Conservation (phyloP, 495 filamentous ascomycete species). For the Penicillium macrosclerotiorum region DNA sequence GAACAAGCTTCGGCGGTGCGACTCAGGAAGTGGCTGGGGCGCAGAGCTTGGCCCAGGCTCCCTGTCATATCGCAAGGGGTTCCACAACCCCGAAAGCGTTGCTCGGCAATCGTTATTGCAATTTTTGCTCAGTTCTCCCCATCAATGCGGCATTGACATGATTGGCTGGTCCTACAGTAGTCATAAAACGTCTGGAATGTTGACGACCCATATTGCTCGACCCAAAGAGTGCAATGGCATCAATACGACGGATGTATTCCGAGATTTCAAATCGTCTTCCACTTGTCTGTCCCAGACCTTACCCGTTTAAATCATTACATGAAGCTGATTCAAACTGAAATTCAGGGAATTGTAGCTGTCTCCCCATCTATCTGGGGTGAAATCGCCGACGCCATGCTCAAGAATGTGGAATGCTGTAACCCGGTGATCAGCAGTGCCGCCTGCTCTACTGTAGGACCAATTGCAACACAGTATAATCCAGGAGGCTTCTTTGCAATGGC, state of each 20-base stretch:
- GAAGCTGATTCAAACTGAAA: not conserved
- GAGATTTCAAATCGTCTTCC: not conserved
- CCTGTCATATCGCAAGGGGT: slow-evolving; percentile 3
- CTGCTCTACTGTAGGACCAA: not conserved
- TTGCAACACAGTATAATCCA: slow-evolving; percentile 12
- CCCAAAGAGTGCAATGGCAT: no score
- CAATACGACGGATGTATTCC: no score
- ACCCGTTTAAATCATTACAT: not conserved
- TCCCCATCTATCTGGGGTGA: not conserved
- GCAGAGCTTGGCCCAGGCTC: not conserved
- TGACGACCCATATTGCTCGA: not conserved
- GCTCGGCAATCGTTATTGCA: no score
- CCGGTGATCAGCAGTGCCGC: slow-evolving; percentile 6
- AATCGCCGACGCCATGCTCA: slow-evolving; percentile 4
- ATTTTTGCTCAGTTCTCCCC: no score
- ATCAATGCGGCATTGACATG: no score
- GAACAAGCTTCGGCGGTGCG: not conserved
- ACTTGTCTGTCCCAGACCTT: no score
- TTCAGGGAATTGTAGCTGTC: not conserved
- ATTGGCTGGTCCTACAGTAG: not conserved
- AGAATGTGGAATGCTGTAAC: slow-evolving; percentile 23
- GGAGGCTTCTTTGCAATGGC: not conserved
- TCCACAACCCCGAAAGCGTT: not conserved
- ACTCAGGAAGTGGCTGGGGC: not conserved
- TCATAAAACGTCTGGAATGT: not conserved